A percentile compares a stretch with the other conserved stretches of the same genome.
These are phyloP conservation scores for Pseudogymnoascus sp. DNA, from an alignment of 2,329 filamentous ascomycete genomes.

Conservation along the genomic window DNA sequence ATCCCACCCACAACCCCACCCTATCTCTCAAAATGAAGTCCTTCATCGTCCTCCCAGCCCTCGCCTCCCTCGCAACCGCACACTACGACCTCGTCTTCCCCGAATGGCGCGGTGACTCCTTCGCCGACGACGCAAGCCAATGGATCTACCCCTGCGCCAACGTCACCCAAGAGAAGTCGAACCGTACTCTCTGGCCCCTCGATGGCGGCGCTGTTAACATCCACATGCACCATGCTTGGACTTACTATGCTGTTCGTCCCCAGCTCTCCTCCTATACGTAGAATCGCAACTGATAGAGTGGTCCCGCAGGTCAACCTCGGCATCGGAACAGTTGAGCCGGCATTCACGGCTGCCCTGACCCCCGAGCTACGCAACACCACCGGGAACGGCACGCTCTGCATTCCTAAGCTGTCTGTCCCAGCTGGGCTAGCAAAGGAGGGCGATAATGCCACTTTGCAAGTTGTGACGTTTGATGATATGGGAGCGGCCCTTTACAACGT, in stretches of 20 bases:
- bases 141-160: constrained; percentile 35
- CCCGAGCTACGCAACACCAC: constrained; percentile 49
- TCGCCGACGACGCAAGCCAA: constrained; percentile 26
- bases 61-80: constrained; percentile 38
- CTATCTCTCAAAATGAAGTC: constrained; percentile 24
- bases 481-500: constrained; percentile 59
- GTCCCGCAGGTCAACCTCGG: constrained; percentile 36
- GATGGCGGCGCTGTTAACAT: constrained; percentile 41
- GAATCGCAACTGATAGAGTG: background rate
- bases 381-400: constrained; percentile 56
- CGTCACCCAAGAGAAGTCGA: constrained; percentile 32
- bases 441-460: constrained; percentile 56
- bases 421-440: constrained; percentile 45
- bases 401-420: constrained; percentile 50
- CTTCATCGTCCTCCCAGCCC: constrained; percentile 30
- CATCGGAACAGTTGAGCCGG: constrained; percentile 42
- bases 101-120: constrained; percentile 39
- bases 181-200: constrained; percentile 40
- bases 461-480: constrained; percentile 52
- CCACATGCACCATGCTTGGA: constrained; percentile 42
- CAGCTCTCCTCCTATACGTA: background rate
- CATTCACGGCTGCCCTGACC: constrained; percentile 62
- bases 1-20: background rate
- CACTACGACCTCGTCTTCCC: constrained; percentile 50
- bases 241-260: constrained; percentile 26